Evolutionary conservation across 2,329 filamentous ascomycete genomes (phyloP), one percentile per base, ranked within the genome.

Genomic region (Ceratocystiopsis brevicomis): DNA sequence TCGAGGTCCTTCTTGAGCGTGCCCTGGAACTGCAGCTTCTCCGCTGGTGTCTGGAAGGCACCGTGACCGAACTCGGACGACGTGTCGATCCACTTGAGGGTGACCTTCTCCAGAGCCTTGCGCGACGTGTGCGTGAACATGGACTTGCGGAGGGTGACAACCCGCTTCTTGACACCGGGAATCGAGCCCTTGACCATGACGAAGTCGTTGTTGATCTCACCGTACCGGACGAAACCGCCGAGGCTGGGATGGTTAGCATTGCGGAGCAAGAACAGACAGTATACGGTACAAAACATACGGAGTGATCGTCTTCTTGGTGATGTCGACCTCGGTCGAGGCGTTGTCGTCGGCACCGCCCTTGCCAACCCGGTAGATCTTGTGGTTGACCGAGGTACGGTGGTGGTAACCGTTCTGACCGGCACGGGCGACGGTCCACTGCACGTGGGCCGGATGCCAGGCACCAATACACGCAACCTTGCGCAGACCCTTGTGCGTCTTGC

Each of bases 401-500:
- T 98, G 90, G 81, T 98, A 98, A 76, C 90, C 90, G 69, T 79
- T 78, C 74, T 98, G 90, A 94, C 90, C 90, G 54, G 90, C 90
- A 82, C 90, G 90, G 64, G 88, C 90, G 73, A 98, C 90, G 66
- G 90, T 98, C 90, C 90, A 98, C 76, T 98, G 90, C 69, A 98
- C 90, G 85, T 98, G 90, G 69, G 83, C 86, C 63, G 90, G 90
- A 76, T 98, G 90, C 90, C 90, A 98, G 59, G 90, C 90, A 83
- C 90, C 90, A 68, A 98, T 98, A 94, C 90, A 98, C 63, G 90
- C 90, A 59, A 98, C 88, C 83, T 98, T 98, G 63, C 90, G 81
- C 63, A 98, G 86, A 94, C 90, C 90, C 81, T 98, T 98, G 83
- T 98, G 90, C 51, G 90, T 98, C 86, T 98, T 98, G 65, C 90